phyloP scores from a whole-genome alignment of 2,329 filamentous ascomycete genomes.

The Fusarium udum region DNA sequence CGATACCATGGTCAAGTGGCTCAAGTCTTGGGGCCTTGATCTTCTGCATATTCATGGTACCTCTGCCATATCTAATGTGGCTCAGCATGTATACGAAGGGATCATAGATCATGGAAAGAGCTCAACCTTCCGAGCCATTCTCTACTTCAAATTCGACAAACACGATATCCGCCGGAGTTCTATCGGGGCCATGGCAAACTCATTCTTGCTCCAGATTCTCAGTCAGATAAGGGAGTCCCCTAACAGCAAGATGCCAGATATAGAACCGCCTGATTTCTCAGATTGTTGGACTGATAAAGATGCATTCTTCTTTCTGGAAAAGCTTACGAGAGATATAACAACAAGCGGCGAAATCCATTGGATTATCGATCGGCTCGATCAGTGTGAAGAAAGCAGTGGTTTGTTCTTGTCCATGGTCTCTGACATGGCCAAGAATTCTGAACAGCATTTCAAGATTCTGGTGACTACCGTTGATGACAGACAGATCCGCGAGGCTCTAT shows the following conservation, averaged over 20 bases:
- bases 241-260: background rate
- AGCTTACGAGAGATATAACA: background rate
- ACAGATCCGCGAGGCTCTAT: background rate
- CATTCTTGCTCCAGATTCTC: background rate
- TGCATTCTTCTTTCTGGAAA: background rate
- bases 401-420: background rate
- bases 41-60: background rate
- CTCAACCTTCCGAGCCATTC: background rate
- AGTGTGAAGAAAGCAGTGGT: background rate
- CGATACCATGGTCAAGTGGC: background rate
- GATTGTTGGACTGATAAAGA: background rate
- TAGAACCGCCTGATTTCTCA: background rate
- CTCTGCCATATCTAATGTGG: background rate
- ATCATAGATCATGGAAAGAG: background rate
- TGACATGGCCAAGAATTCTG: background rate
- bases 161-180: background rate
- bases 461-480: background rate
- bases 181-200: background rate
- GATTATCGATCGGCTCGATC: background rate
- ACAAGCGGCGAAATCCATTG: background rate
- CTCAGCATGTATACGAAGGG: background rate
- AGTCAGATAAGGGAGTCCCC: background rate
- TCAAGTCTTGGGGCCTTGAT: background rate
- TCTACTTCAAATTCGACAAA: conserved; percentile 11
- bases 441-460: background rate